These are phyloP conservation scores for Helotiales sp. DNA, from an alignment of 2,329 filamentous ascomycete species.

Conservation along the genomic window DNA sequence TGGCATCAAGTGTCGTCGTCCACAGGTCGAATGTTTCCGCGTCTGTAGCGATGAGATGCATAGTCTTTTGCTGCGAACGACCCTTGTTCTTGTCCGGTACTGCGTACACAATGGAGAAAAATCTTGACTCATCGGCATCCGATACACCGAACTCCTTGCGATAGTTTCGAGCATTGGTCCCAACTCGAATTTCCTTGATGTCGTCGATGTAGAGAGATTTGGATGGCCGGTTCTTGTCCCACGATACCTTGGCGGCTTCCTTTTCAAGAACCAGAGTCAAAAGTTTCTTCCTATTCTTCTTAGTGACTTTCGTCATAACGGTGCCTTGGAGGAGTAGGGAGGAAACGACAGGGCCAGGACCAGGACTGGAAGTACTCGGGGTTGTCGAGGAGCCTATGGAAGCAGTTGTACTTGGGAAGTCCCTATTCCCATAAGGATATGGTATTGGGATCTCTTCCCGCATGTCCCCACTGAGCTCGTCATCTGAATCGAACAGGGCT, in stretches of 20 bases:
- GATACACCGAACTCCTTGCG: constrained; percentile 79
- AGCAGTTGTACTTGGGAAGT: constrained; percentile 55
- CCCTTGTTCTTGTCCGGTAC: constrained; percentile 79
- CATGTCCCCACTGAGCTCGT: constrained; percentile 58
- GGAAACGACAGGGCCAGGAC: constrained; percentile 75
- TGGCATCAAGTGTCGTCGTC: constrained; percentile 82
- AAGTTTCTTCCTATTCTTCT: constrained; percentile 73
- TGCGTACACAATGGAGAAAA: constrained; percentile 90
- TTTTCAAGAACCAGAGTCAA: constrained; percentile 77
- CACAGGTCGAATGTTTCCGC: constrained; percentile 75
- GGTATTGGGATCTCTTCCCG: constrained; percentile 51
- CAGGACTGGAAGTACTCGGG: constrained; percentile 41
- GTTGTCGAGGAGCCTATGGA: constrained; percentile 53
- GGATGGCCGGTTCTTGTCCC: constrained; percentile 77
- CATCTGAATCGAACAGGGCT: constrained; percentile 59
- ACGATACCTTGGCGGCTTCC: constrained; percentile 83
- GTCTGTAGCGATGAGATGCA: constrained; percentile 85
- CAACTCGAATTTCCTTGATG: constrained; percentile 86
- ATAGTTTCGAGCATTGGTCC: constrained; percentile 85
- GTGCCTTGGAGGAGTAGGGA: constrained; percentile 79
- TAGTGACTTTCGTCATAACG: constrained; percentile 80
- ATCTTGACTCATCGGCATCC: constrained; percentile 69
- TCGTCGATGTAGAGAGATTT: constrained; percentile 95
- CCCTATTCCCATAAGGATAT: constrained; percentile 46
- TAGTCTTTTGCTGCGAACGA: constrained; percentile 66